Evolutionary conservation across 331 rosid genomes (phyloP).

Genomic region (Saraca asoca): DNA sequence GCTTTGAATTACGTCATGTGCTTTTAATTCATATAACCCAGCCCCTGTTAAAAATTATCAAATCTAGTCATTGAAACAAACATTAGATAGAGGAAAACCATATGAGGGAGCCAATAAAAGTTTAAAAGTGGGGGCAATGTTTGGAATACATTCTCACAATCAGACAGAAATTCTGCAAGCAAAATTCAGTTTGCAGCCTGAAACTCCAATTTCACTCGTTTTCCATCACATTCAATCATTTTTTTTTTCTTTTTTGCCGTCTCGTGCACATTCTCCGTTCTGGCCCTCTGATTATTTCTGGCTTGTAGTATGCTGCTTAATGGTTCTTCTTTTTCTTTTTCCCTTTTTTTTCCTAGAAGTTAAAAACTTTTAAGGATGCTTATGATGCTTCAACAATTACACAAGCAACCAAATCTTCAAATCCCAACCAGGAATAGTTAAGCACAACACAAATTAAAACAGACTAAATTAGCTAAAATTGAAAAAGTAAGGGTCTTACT

Average conservation of each 20-base stretch:
- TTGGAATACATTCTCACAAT: not conserved
- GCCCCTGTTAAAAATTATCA: not conserved
- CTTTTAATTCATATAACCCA: not conserved
- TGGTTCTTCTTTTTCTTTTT: no score
- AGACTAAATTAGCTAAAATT: not conserved
- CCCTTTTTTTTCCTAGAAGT: no score
- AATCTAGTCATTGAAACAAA: no score
- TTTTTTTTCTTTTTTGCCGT: not conserved
- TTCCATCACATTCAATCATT: not conserved
- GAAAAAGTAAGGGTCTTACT: slow-evolving; percentile 44
- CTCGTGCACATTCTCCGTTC: no score
- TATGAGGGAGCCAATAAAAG: not conserved
- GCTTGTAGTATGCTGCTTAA: no score
- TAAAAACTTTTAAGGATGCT: no score
- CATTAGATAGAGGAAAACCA: not conserved
- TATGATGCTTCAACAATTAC: no score
- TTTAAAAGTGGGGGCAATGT: not conserved
- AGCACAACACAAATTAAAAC: no score
- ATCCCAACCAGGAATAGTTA: no score
- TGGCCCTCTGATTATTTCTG: no score
- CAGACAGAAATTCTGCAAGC: not conserved
- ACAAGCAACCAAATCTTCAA: no score
- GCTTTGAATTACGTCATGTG: not conserved
- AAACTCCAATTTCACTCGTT: not conserved
- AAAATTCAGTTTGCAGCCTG: not conserved